Evolutionary conservation across 331 rosid species (phyloP), one percentile per base, ranked within the genome.

Genomic region (Malus hybrid): DNA sequence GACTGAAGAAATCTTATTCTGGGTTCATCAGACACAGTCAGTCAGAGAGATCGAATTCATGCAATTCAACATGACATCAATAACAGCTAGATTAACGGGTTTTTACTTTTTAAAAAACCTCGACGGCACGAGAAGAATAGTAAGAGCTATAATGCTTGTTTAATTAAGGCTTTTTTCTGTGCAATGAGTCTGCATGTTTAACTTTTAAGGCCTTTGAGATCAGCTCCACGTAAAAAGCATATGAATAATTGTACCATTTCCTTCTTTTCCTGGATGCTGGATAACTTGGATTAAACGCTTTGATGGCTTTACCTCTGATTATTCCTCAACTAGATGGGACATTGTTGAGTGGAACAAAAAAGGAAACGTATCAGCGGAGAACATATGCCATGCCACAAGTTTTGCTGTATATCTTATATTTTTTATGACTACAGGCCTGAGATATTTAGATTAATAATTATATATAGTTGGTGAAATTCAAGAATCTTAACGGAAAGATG

Each of bases 301-400:
- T 67, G 74, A 73, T 80, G 69, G 81, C 55, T 67, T 90, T 88
- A 60, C 28, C 83, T 74, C 78, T 63, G 73, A 80, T 87, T 71
- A 81, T 78, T 79, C 84, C 77, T 78, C 75, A 67, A 50, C 79
- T 44, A 28, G 67, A 79, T 79, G 86, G 81, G 73, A 80, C 73
- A 65, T 73, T 42, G 78, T 78, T 71, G 80, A 83, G 78, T 67
- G 79, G 68, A 6, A 50, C 20, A 6, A 20, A 56, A 82, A 73
- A 57, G 80, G 68, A 6, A 34, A 33, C 5, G 62, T 9, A 2
- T 16, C 20, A 15, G 20, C 3, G 10, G 57, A 52, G 10, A 52
- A 52, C 7, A 2, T 48, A 52, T 52, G 0, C 57, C 57, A 2
- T 52, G 57, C 7, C 9, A 16, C 20, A 16, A 52, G 20, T 52